phyloP scores from a whole-genome alignment of 352 stramenopile genomes.

The Pythium dissotocum region DNA sequence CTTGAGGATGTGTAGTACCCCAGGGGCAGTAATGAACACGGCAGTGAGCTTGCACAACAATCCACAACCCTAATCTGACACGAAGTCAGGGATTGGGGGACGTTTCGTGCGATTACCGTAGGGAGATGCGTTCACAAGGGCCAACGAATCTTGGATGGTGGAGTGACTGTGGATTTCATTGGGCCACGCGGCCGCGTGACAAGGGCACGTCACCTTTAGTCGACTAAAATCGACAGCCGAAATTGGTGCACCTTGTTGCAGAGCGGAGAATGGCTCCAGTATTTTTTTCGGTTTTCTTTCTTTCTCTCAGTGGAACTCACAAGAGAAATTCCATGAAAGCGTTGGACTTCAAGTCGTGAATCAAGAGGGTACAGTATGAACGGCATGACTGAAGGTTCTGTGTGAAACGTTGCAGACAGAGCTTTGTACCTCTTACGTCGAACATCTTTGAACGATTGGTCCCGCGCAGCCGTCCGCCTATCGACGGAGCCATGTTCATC shows the following conservation, averaged over 20 bases:
- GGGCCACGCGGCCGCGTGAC: constrained; percentile 16
- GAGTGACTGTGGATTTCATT: constrained; percentile 2
- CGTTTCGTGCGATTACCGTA: constrained; percentile 5
- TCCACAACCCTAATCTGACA: background rate
- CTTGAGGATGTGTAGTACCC: background rate
- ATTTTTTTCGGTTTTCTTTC: constrained; percentile 1
- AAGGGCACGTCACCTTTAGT: constrained; percentile 15
- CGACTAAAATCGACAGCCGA: constrained; percentile 14
- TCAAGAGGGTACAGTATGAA: background rate
- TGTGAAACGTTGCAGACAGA: background rate
- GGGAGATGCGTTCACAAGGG: constrained; percentile 14
- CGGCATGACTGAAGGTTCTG: background rate
- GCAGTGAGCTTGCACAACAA: background rate
- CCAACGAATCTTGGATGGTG: constrained; percentile 16
- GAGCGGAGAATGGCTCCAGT: background rate
- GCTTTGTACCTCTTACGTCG: no score
- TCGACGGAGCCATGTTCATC: background rate
- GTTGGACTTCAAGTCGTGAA: no score
- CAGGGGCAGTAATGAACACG: background rate
- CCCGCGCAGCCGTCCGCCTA: no score
- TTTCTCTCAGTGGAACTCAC: background rate
- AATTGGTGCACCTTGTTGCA: background rate
- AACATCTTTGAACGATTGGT: background rate
- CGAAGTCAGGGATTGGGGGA: background rate
- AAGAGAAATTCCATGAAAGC: background rate